Conservation (phyloP, 768 basidiomycete species). For the Boletus coccyginus region DNA sequence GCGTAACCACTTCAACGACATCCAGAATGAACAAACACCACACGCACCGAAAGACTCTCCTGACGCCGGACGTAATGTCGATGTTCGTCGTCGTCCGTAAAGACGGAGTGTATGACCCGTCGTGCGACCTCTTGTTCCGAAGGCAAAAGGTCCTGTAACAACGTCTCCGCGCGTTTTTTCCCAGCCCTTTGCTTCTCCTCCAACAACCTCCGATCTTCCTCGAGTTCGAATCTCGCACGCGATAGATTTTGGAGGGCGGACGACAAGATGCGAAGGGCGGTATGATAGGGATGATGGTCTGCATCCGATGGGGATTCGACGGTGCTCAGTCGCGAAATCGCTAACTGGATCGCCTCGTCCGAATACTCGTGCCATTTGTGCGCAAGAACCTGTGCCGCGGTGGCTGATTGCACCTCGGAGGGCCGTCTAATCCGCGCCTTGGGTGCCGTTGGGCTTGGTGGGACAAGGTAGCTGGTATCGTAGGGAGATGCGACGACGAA, state of each 20-base stretch:
- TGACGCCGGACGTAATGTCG: conserved; percentile 51
- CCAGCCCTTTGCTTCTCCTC: conserved; percentile 60
- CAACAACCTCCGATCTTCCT: conserved; percentile 50
- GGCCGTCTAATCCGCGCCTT: conserved; percentile 12
- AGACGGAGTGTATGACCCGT: conserved; percentile 65
- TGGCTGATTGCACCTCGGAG: conserved; percentile 15
- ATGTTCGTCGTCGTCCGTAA: conserved; percentile 44
- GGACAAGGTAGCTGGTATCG: conserved; percentile 30
- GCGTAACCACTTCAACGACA: background rate
- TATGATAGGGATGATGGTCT: conserved; percentile 58
- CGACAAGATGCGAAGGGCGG: conserved; percentile 67
- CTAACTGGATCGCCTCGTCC: conserved; percentile 67
- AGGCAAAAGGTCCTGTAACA: conserved; percentile 54
- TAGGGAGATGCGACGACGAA: conserved; percentile 45
- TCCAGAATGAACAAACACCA: background rate
- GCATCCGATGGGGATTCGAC: conserved; percentile 47
- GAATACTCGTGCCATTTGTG: conserved; percentile 78
- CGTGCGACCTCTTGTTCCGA: conserved; percentile 68
- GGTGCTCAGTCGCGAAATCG: conserved; percentile 49
- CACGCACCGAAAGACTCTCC: conserved; percentile 57
- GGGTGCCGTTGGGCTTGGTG: conserved; percentile 33
- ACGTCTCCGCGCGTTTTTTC: conserved; percentile 47
- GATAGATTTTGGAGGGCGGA: conserved; percentile 60
- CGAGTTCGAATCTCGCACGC: conserved; percentile 58
- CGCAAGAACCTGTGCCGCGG: conserved; percentile 51